Percentiles rank a stretch among this genome's conserved stretches.
These are phyloP conservation scores for Rhododendron simsii DNA, from an alignment of 148 eudicot species.

Conservation along the genomic window DNA sequence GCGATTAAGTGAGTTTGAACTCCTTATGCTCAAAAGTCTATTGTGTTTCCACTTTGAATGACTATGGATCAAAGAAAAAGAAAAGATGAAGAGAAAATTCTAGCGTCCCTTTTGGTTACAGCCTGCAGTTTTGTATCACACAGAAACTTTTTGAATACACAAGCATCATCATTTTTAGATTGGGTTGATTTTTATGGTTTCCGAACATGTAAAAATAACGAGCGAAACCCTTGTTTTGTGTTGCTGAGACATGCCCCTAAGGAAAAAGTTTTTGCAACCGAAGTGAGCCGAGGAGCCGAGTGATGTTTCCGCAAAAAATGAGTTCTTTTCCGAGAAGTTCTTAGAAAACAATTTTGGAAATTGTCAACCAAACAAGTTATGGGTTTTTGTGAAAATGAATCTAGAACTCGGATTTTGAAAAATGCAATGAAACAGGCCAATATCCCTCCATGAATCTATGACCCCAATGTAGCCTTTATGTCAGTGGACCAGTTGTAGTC, in stretches of 20 bases:
- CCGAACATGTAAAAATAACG: neutral
- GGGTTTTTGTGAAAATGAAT: neutral
- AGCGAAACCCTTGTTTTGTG: no score
- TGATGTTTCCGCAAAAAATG: neutral
- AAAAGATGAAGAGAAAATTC: neutral
- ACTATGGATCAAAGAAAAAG: neutral
- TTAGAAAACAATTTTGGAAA: neutral
- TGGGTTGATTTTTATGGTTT: neutral
- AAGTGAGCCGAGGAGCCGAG: no score
- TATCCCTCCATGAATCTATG: neutral
- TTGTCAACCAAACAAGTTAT: neutral
- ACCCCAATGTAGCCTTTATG: neutral
- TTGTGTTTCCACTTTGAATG: neutral
- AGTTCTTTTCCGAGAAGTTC: neutral
- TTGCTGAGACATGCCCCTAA: no score
- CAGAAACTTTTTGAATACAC: neutral
- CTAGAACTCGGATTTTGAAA: neutral
- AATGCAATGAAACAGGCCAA: neutral
- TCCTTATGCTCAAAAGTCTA: neutral
- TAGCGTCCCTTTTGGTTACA: neutral
- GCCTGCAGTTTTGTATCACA: neutral
- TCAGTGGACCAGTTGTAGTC: neutral
- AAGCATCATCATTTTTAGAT: neutral
- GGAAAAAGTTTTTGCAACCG: no score
- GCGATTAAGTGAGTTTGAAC: slow-evolving; percentile 68